Evolutionary conservation across 148 eudicot species (phyloP), one percentile per base, ranked within the genome.

Genomic region (Fagopyrum homotropicum): DNA sequence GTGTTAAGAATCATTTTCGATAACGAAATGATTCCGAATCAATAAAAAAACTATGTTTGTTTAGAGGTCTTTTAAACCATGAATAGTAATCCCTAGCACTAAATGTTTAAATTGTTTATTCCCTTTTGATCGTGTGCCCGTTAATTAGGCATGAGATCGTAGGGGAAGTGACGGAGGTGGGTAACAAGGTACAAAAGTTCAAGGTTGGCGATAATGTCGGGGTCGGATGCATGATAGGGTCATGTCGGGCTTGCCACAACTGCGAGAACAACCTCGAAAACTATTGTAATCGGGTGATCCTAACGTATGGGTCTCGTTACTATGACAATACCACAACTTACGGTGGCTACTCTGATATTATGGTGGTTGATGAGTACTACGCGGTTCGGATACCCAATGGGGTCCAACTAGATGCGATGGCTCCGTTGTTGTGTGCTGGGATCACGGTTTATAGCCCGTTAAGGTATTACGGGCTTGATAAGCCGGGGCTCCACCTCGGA

Each of bases 391-490:
- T 74, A 4, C 83, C 83, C 10, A 71, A 77, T 0, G 69, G 17
- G 46, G 15, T 77, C 19, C 79, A 77, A 4, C 69, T 80, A 2
- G 80, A 80, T 22, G 57, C 46, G 6, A 45, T 45, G 29, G 83
- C 83, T 14, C 83, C 83, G 10, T 19, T 80, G 29, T 54, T 80
- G 0, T 80, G 83, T 12, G 83, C 83, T 16, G 83, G 83, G 55
- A 77, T 80, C 46, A 76, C 77, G 0, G 79, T 75, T 29, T 81
- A 81, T 17, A 81, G 83, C 75, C 80, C 80, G 1, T 15, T 81
- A 17, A 77, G 22, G 70, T 57, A 55, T 59, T 81, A 47, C 40
- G 75, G 45, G 16, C 80, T 81, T 22, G 77, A 81, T 54, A 73
- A 77, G 66, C 80, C 83, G 0, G 83, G 83, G 1, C 47, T 77